These are phyloP conservation scores for Fusarium pseudonygamai DNA, from an alignment of 2,329 filamentous ascomycete species.

Conservation along the genomic window DNA sequence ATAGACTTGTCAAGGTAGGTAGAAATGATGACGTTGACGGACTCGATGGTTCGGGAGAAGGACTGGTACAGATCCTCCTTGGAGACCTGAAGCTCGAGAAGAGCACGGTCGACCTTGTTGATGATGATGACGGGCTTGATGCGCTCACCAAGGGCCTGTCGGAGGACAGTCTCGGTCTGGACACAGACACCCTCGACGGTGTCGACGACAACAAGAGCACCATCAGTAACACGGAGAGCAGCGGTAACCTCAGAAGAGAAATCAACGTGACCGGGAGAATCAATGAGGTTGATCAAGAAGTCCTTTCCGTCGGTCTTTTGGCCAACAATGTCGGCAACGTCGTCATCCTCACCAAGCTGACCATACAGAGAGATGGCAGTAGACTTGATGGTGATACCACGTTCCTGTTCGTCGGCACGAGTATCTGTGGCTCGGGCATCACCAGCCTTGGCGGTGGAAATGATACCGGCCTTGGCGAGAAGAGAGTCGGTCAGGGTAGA, in stretches of 20 bases:
- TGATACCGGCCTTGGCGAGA: conserved; percentile 99
- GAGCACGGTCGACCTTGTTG: conserved; percentile 99
- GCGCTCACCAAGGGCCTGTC: conserved; percentile 98
- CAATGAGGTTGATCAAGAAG: conserved; percentile 99
- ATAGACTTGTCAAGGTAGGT: conserved; percentile 98
- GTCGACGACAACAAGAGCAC: conserved; percentile 99
- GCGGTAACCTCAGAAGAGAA: conserved; percentile 99
- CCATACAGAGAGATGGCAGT: conserved; percentile 99
- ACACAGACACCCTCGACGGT: conserved; percentile 99
- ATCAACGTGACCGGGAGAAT: conserved; percentile 99
- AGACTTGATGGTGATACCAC: conserved; percentile 99
- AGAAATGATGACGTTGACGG: conserved; percentile 99
- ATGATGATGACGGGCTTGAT: conserved; percentile 99
- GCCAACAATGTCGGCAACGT: conserved; percentile 92
- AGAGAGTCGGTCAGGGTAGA: conserved; percentile 99
- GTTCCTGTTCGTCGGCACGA: conserved; percentile 96
- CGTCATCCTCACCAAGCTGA: conserved; percentile 80
- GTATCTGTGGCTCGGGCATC: conserved; percentile 97
- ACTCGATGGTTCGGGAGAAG: conserved; percentile 99
- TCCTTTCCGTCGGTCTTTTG: conserved; percentile 90
- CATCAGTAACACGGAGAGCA: conserved; percentile 99
- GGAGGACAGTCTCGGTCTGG: conserved; percentile 99
- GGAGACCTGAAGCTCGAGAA: conserved; percentile 97
- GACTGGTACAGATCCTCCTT: conserved; percentile 99
- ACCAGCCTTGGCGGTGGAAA: conserved; percentile 97